Evolutionary conservation across 768 basidiomycete species (phyloP).

Genomic region (Leccinum uliginosum): DNA sequence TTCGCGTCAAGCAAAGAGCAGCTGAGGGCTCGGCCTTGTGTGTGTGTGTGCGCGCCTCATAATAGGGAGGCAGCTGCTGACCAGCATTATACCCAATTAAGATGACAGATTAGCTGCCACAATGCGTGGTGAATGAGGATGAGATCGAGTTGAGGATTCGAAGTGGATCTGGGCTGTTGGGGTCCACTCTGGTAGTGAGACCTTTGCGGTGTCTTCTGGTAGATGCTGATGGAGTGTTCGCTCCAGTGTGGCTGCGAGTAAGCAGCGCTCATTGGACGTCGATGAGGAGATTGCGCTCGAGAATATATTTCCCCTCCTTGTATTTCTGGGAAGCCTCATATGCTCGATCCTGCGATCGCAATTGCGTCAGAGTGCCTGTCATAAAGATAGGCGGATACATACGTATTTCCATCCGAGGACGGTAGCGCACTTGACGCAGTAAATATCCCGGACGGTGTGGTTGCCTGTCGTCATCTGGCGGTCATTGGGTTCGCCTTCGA

Average conservation of each 20-base stretch:
- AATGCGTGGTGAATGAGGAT: constrained; percentile 13
- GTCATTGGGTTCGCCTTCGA: constrained; percentile 86
- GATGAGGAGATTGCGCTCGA: constrained; percentile 86
- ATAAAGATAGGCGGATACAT: constrained; percentile 7
- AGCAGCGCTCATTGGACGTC: constrained; percentile 66
- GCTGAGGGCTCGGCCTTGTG: not conserved
- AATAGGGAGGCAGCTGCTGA: constrained; percentile 6
- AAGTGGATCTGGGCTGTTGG: constrained; percentile 6
- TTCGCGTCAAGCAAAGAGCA: constrained; percentile 2
- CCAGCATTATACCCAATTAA: constrained; percentile 22
- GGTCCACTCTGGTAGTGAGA: constrained; percentile 16
- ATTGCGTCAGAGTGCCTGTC: constrained; percentile 1
- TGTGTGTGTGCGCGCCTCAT: constrained; percentile 2
- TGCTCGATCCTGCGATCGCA: constrained; percentile 71
- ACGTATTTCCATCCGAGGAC: constrained; percentile 99
- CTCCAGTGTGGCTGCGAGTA: constrained; percentile 7
- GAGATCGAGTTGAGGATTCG: constrained; percentile 16
- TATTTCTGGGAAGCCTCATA: constrained; percentile 91
- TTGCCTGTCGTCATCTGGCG: constrained; percentile 96
- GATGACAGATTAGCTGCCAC: constrained; percentile 22
- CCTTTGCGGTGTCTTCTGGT: constrained; percentile 10
- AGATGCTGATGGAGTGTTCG: constrained; percentile 7
- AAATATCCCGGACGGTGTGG: constrained; percentile 95
- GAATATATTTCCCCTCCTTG: constrained; percentile 98
- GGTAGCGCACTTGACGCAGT: constrained; percentile 83